Evolutionary conservation across 257 asterid species (phyloP), one percentile per base, ranked within the genome.

Genomic region (Fraxinus anomala): DNA sequence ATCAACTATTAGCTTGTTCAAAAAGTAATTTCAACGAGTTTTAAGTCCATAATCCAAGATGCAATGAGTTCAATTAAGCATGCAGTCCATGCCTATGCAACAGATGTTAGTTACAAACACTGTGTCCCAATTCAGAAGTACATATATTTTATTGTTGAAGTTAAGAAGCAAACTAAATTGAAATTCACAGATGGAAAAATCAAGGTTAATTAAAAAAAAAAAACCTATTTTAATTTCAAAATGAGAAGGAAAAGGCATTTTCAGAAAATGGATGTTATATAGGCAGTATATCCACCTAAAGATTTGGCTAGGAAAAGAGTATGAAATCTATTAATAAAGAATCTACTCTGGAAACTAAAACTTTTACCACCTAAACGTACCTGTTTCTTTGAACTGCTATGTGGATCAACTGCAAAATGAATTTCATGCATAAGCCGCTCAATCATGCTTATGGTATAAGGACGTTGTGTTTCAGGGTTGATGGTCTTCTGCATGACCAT

Each of bases 361-460:
- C 9, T 70, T 61, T 76, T 0, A 34, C 16, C 7, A 72, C 34
- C 75, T 68, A 23, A 75, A 76, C 24, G 71, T 54, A 90, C 99
- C 96, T 95, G 99, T 75, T 95, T 95, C 92, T 95, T 95, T 71
- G 99, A 95, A 91, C 89, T 93, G 87, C 93, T 90, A 86, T 87
- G 87, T 30, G 96, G 97, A 81, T 95, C 99, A 80, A 95, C 93
- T 3, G 97, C 96, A 75, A 92, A 95, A 83, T 93, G 97, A 51
- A 92, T 93, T 78, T 95, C 99, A 73, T 95, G 99, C 96, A 95
- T 93, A 73, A 93, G 90, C 17, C 99, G 92, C 83, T 95, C 97
- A 66, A 93, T 93, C 98, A 95, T 95, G 88, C 96, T 91, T 74
- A 95, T 93, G 69, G 99, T 93, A 74, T 95, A 95, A 71, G 99